phyloP scores from a whole-genome alignment of 768 basidiomycete species.

The Royoungia palumana region DNA sequence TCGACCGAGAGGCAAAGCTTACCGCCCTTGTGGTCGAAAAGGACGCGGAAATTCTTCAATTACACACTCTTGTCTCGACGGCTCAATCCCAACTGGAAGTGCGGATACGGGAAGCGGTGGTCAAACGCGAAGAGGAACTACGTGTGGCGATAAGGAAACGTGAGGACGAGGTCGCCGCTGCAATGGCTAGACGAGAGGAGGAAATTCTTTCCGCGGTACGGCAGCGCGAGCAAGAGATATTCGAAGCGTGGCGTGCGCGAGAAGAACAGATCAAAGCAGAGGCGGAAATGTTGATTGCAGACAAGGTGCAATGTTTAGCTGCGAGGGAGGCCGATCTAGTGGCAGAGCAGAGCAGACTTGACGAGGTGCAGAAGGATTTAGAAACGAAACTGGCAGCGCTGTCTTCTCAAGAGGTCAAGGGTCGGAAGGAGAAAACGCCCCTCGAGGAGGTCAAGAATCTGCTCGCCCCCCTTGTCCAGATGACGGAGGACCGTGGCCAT shows the following conservation, averaged over 20 bases:
- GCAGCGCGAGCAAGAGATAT: conserved; percentile 59
- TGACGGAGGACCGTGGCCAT: conserved; percentile 30
- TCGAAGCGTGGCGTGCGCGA: conserved; percentile 52
- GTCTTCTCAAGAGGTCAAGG: conserved; percentile 38
- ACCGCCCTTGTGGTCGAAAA: conserved; percentile 47
- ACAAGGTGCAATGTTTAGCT: conserved; percentile 46
- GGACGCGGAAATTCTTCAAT: conserved; percentile 55
- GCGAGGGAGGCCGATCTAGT: conserved; percentile 52
- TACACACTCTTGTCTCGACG: conserved; percentile 42
- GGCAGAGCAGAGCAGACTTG: conserved; percentile 48
- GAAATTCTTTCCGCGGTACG: conserved; percentile 70
- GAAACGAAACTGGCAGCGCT: conserved; percentile 47
- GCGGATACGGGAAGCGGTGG: conserved; percentile 55
- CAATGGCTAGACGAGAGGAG: conserved; percentile 64
- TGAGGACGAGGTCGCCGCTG: conserved; percentile 65
- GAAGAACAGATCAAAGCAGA: conserved; percentile 53
- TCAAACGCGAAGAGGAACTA: conserved; percentile 65
- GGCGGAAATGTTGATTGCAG: conserved; percentile 38
- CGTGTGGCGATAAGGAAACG: conserved; percentile 60
- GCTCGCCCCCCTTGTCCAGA: conserved; percentile 47
- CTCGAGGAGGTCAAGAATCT: conserved; percentile 77
- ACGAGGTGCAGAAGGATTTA: conserved; percentile 44
- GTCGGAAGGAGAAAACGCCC: conserved; percentile 53
- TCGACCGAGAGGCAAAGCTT: conserved; percentile 55
- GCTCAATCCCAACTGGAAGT: conserved; percentile 41